phyloP scores from a whole-genome alignment of 2,329 filamentous ascomycete species.

The Geoglossum cookeanum region DNA sequence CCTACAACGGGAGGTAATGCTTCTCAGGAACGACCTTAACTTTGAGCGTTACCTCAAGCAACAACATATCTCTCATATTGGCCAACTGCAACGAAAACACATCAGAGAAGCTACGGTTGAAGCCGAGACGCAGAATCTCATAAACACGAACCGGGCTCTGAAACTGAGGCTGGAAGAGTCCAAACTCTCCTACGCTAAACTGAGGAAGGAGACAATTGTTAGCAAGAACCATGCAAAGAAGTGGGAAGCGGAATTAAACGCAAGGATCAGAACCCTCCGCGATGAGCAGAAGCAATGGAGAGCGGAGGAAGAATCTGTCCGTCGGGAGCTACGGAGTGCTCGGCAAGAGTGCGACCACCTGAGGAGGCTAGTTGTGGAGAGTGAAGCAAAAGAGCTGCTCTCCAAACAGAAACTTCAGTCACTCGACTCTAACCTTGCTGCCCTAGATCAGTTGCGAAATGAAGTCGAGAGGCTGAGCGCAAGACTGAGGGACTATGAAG shows the following conservation, averaged over 20 bases:
- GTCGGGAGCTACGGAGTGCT: slow-evolving; percentile 37
- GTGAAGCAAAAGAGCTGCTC: slow-evolving; percentile 47
- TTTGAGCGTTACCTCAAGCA: slow-evolving; percentile 73
- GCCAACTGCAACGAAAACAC: slow-evolving; percentile 54
- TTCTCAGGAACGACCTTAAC: slow-evolving; percentile 61
- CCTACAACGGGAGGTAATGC: slow-evolving; percentile 53
- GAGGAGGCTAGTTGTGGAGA: slow-evolving; percentile 43
- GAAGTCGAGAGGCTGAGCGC: slow-evolving; percentile 42
- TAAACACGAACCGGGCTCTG: slow-evolving; percentile 55
- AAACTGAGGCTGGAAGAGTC: slow-evolving; percentile 56
- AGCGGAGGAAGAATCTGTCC: slow-evolving; percentile 35
- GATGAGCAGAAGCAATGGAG: slow-evolving; percentile 52
- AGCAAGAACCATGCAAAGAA: slow-evolving; percentile 57
- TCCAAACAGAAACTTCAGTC: slow-evolving; percentile 44
- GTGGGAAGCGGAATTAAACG: slow-evolving; percentile 52
- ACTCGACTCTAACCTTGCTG: slow-evolving; percentile 39
- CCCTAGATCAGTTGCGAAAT: slow-evolving; percentile 38
- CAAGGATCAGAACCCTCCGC: slow-evolving; percentile 44
- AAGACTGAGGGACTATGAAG: slow-evolving; percentile 42
- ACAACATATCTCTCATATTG: slow-evolving; percentile 66
- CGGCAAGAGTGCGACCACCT: slow-evolving; percentile 45
- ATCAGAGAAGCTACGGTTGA: slow-evolving; percentile 61
- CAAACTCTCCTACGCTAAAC: slow-evolving; percentile 48
- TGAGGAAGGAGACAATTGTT: slow-evolving; percentile 53
- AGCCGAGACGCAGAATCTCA: slow-evolving; percentile 63